Percentiles rank a stretch among this genome's conserved stretches.
Conservation (phyloP, 1,139 yeast species). For the Taphrina pruni region DNA sequence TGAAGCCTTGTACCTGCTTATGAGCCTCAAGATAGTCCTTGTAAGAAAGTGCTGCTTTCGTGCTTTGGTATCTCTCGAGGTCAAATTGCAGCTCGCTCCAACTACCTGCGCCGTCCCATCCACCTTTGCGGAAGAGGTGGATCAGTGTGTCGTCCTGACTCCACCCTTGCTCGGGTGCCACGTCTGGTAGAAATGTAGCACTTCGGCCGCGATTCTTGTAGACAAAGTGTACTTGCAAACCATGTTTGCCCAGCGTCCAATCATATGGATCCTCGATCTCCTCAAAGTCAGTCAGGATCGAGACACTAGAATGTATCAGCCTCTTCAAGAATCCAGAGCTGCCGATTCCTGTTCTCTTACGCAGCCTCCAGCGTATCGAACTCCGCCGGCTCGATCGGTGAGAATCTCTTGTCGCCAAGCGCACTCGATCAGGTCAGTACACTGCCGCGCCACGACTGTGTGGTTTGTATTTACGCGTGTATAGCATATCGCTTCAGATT, state of each 20-base stretch:
- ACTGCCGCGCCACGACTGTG: no score
- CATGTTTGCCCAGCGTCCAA: conserved; percentile 86
- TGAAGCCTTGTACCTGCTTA: background rate
- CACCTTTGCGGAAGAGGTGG: conserved; percentile 77
- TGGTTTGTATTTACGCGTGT: conserved; percentile 55
- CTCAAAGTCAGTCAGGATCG: conserved; percentile 68
- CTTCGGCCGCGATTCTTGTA: conserved; percentile 52
- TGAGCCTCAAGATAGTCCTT: conserved; percentile 12
- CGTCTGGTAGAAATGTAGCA: conserved; percentile 89
- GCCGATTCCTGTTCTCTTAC: conserved; percentile 37
- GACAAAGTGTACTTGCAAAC: conserved; percentile 66
- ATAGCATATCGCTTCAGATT: conserved; percentile 71
- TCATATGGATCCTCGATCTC: conserved; percentile 60
- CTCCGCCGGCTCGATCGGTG: conserved; percentile 66
- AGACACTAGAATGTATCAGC: conserved; percentile 57
- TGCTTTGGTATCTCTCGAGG: conserved; percentile 53
- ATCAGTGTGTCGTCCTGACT: conserved; percentile 70
- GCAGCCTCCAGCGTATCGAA: conserved; percentile 59
- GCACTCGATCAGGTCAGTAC: conserved; percentile 54
- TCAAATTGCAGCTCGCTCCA: conserved; percentile 46
- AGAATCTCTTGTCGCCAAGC: conserved; percentile 75
- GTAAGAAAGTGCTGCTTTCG: conserved; percentile 46
- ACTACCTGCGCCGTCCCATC: conserved; percentile 49
- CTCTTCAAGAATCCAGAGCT: background rate
- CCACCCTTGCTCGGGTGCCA: conserved; percentile 91